Evolutionary conservation across 257 asterid genomes (phyloP), one percentile per base, ranked within the genome.

Genomic region (Solanum chmielewskii): DNA sequence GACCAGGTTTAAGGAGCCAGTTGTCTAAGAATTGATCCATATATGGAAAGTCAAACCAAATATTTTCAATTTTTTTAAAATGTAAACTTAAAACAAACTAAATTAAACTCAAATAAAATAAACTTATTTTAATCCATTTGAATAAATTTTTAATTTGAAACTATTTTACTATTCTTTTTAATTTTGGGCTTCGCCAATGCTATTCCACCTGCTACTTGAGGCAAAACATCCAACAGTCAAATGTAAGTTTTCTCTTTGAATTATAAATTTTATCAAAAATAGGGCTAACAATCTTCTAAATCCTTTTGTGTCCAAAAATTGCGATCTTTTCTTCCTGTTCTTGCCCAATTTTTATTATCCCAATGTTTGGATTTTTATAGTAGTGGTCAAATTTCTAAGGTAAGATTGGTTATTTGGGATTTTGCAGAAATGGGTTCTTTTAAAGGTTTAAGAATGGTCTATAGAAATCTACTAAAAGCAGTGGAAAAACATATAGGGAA

Each of bases 391-490:
- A 77, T 44, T 25, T 44, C 15, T 76, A 14, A 76, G 56, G 16
- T 75, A 2, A 56, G 33, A 75, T 75, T 75, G 18, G n/a, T 77
- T n/a, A 42, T 44, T 44, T 44, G 83, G 14, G 15, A 39, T 74
- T 39, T 44, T 78, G 66, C 42, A 78, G 25, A 78, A 78, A 78
- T 78, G 84, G 41, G 84, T 6, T 78, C 84, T 9, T 78, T 37
- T 45, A 25, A 16, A 78, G 9, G 25, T 27, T 5, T 45, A 78
- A 78, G 66, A 78, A 45, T 45, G 89, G 95, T 92, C 11, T 96
- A 96, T 89, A 93, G 95, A 77, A 86, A 88, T 87, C 96, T 96
- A 87, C 93, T 96, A 27, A 93, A 94, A 90, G 92, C 98, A 12
- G 94, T 94, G 89, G 89, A 89, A 89, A 92, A 94, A 15, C 93